phyloP scores from a whole-genome alignment of 2,329 filamentous ascomycete species.

The Xylogone sp. region DNA sequence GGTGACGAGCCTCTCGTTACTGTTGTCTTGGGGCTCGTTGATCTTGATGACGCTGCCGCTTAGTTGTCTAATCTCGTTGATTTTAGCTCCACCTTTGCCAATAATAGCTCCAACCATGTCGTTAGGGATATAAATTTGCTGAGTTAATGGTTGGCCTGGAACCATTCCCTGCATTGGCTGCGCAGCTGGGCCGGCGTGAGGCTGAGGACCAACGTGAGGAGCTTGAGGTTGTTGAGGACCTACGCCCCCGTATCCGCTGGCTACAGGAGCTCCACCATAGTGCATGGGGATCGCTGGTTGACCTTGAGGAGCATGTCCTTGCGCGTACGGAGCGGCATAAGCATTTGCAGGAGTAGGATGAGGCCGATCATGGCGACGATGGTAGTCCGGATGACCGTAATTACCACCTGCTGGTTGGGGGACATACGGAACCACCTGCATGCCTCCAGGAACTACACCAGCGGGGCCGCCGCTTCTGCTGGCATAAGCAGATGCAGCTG shows the following conservation, averaged over 20 bases:
- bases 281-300: slow-evolving; percentile 65
- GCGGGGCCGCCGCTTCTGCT: slow-evolving; percentile 91
- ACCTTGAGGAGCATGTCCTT: slow-evolving; percentile 49
- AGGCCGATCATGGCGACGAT: slow-evolving; percentile 70
- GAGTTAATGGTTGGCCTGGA: slow-evolving; percentile 81
- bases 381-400: slow-evolving; percentile 87
- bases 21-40: slow-evolving; percentile 98
- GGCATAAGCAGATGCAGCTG: slow-evolving; percentile 95
- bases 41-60: slow-evolving; percentile 99
- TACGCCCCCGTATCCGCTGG: slow-evolving; percentile 71
- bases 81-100: slow-evolving; percentile 96
- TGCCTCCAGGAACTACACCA: slow-evolving; percentile 90
- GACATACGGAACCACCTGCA: slow-evolving; percentile 98
- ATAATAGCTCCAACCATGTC: slow-evolving; percentile 99
- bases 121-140: slow-evolving; percentile 98
- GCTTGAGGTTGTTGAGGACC: slow-evolving; percentile 74
- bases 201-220: slow-evolving; percentile 55
- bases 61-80: slow-evolving; percentile 97
- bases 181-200: slow-evolving; percentile 66
- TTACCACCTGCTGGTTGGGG: slow-evolving; percentile 90
- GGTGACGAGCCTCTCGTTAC: slow-evolving; percentile 94
- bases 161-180: slow-evolving; percentile 73
- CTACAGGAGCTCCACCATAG: slow-evolving; percentile 60
- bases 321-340: slow-evolving; percentile 61
- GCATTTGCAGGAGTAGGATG: slow-evolving; percentile 73